phyloP scores from a whole-genome alignment of 768 basidiomycete species.

The Clathrus columnatus region DNA sequence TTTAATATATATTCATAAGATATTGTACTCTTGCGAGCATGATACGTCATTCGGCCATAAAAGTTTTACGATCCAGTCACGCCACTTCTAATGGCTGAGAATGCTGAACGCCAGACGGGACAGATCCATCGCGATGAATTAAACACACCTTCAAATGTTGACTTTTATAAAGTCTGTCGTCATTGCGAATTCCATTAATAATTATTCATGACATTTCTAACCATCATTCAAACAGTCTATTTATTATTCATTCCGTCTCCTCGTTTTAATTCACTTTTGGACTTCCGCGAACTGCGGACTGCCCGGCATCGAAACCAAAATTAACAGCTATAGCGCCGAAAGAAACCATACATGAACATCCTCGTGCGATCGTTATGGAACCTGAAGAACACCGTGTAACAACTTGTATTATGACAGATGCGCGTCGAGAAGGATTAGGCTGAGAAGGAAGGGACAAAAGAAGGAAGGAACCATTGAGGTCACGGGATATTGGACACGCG shows the following conservation, averaged over 20 bases:
- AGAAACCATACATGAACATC: slow-evolving; percentile 85
- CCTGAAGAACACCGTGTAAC: slow-evolving; percentile 92
- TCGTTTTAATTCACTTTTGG: slow-evolving; percentile 83
- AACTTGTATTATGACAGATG: slow-evolving; percentile 87
- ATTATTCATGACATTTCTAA: neutral
- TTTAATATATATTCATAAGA: slow-evolving; percentile 39
- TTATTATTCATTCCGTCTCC: slow-evolving; percentile 67
- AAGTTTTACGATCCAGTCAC: slow-evolving; percentile 97
- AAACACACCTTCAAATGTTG: slow-evolving; percentile 69
- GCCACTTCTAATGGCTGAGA: slow-evolving; percentile 76
- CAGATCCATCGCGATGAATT: slow-evolving; percentile 82
- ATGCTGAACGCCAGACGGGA: slow-evolving; percentile 73
- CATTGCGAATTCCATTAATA: neutral
- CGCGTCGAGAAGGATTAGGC: slow-evolving; percentile 86
- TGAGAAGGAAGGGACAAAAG: slow-evolving; percentile 59
- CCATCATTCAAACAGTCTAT: slow-evolving; percentile 34
- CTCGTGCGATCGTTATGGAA: slow-evolving; percentile 90
- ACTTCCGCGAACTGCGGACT: slow-evolving; percentile 86
- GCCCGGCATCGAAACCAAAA: slow-evolving; percentile 81
- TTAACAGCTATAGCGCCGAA: slow-evolving; percentile 63
- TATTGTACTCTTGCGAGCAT: slow-evolving; percentile 89
- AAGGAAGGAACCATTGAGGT: slow-evolving; percentile 67
- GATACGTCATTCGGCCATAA: slow-evolving; percentile 92
- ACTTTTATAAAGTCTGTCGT: slow-evolving; percentile 67
- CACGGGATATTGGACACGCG: slow-evolving; percentile 62